phyloP scores from a whole-genome alignment of 305 asterid genomes.

The Lippia alba region DNA sequence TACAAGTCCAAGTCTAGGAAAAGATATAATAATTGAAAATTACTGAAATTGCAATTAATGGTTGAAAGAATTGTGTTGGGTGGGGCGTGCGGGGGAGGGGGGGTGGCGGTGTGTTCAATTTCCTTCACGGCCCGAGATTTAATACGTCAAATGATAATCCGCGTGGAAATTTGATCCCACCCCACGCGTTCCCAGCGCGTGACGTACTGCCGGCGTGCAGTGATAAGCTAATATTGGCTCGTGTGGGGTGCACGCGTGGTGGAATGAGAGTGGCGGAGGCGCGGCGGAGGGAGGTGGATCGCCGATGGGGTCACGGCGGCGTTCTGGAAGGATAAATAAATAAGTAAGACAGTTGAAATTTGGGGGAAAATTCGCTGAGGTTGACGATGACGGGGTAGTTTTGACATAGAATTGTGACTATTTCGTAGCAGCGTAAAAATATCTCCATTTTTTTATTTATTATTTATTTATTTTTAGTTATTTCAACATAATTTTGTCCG shows the following conservation, averaged over 20 bases:
- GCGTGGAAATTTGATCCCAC: conserved; percentile 36
- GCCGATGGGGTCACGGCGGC: conserved; percentile 31
- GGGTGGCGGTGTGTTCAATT: conserved; percentile 28
- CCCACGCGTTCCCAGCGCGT: conserved; percentile 44
- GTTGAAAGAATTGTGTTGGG: conserved; percentile 40
- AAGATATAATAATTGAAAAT: neutral
- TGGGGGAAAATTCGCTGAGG: neutral
- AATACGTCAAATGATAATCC: conserved; percentile 38
- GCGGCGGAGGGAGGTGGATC: conserved; percentile 8
- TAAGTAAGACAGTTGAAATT: conserved; percentile 15
- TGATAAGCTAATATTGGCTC: neutral
- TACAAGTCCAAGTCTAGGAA: conserved; percentile 2
- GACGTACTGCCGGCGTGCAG: neutral
- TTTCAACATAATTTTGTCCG: neutral
- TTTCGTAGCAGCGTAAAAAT: neutral
- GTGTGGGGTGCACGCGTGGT: conserved; percentile 8
- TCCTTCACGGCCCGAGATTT: conserved; percentile 34
- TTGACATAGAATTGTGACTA: conserved; percentile 24
- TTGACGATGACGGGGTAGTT: conserved; percentile 17
- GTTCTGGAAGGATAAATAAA: conserved; percentile 4
- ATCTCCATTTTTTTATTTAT: too few species aligned
- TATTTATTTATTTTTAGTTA: too few species aligned
- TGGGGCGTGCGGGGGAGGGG: conserved; percentile 13
- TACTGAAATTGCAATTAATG: conserved; percentile 29
- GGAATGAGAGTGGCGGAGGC: conserved; percentile 28